Percentiles rank a stretch among this genome's conserved stretches.
Conservation (phyloP, 2,329 filamentous ascomycete species). For the Pseudogymnoascus sp. region DNA sequence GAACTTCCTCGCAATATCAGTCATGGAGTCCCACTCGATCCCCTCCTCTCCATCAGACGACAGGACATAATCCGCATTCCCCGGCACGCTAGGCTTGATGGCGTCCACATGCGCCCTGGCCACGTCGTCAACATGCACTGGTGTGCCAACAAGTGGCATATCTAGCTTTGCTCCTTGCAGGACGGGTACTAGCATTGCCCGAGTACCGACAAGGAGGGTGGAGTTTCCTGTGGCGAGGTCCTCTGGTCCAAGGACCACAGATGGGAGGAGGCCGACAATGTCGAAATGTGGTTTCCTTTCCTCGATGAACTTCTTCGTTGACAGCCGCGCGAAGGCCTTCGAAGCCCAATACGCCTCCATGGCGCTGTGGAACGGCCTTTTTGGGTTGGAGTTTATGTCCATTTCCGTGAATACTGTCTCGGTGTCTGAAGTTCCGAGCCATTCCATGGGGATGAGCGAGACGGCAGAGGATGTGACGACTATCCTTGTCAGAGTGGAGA, state of each 20-base stretch:
- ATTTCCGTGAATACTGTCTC: background rate
- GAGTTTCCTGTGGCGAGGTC: background rate
- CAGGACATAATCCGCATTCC: slow-evolving; percentile 2
- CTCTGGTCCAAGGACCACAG: slow-evolving; percentile 6
- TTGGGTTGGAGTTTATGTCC: background rate
- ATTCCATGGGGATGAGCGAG: slow-evolving; percentile 1
- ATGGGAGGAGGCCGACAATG: background rate
- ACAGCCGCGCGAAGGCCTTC: slow-evolving; percentile 19
- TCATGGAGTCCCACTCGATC: slow-evolving; percentile 32
- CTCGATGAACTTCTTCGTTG: slow-evolving; percentile 14
- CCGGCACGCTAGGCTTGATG: background rate
- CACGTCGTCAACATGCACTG: slow-evolving; percentile 8
- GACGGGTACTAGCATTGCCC: background rate
- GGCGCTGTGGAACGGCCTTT: background rate
- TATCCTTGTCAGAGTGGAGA: background rate
- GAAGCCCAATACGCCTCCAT: slow-evolving; percentile 23
- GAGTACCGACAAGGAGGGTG: background rate
- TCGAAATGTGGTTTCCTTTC: background rate
- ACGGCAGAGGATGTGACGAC: slow-evolving; percentile 1
- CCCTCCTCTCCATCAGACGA: slow-evolving; percentile 13
- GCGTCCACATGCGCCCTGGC: slow-evolving; percentile 6
- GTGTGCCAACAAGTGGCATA: background rate
- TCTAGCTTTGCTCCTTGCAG: background rate
- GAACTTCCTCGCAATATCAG: slow-evolving; percentile 29
- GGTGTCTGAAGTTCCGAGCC: background rate